Conservation (phyloP, 2,329 filamentous ascomycete species). For the Scytalidium sp. region DNA sequence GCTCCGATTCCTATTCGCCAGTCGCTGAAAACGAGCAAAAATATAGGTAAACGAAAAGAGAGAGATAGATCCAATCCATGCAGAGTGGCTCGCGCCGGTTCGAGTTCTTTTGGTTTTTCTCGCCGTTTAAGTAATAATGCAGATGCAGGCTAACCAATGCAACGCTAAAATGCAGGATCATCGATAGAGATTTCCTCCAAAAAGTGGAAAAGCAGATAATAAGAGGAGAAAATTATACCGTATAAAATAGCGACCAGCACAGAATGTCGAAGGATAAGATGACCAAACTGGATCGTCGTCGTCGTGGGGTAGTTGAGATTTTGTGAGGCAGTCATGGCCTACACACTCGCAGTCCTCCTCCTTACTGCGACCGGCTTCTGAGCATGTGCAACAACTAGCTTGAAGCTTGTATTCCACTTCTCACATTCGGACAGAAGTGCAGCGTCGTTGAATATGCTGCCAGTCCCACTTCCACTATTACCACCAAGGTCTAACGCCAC, state of each 20-base stretch:
- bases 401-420: slow-evolving; percentile 80
- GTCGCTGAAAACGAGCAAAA: not conserved
- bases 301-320: no score
- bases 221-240: not conserved
- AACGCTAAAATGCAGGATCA: not conserved
- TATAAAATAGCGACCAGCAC: not conserved
- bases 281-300: no score
- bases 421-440: slow-evolving; percentile 80
- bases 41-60: not conserved
- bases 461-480: not conserved
- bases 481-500: slow-evolving; percentile 25
- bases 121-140: not conserved
- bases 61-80: not conserved
- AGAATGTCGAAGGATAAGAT: not conserved
- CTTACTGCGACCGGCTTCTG: slow-evolving; percentile 25
- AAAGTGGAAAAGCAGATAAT: not conserved
- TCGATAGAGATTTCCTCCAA: not conserved
- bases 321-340: slow-evolving; percentile 1
- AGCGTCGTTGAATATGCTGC: slow-evolving; percentile 77
- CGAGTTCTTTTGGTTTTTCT: not conserved
- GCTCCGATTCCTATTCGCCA: not conserved
- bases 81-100: not conserved
- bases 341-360: slow-evolving; percentile 24
- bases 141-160: not conserved
- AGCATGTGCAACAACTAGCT: slow-evolving; percentile 84